phyloP scores from a whole-genome alignment of 345 rosid species.

The Brassica juncea region DNA sequence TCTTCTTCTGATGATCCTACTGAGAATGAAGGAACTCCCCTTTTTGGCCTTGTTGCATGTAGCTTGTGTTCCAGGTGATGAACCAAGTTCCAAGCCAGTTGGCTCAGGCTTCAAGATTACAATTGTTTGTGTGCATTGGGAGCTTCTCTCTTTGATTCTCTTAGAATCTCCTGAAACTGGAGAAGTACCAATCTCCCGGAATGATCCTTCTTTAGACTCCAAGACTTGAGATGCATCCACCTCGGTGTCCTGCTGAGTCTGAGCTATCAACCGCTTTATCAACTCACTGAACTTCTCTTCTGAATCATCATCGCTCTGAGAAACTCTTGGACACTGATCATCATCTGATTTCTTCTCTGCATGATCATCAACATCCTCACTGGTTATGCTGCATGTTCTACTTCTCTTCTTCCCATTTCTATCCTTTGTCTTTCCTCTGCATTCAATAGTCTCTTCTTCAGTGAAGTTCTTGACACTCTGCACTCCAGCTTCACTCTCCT shows the following conservation, averaged over 20 bases:
- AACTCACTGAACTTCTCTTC: conserved; percentile 73
- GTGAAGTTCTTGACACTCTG: conserved; percentile 77
- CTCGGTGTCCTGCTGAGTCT: conserved; percentile 66
- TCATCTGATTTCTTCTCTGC: conserved; percentile 43
- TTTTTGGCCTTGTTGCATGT: conserved; percentile 66
- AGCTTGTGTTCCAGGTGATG: conserved; percentile 41
- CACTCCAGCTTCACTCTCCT: conserved; percentile 41
- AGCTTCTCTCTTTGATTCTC: conserved; percentile 45
- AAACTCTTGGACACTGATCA: conserved; percentile 32
- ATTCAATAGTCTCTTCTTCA: conserved; percentile 56
- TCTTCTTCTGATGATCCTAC: conserved; percentile 34
- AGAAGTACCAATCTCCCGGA: neutral
- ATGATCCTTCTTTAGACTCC: conserved; percentile 61
- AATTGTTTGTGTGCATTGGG: conserved; percentile 62
- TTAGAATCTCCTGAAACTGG: neutral
- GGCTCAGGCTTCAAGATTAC: conserved; percentile 62
- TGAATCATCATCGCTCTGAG: conserved; percentile 43
- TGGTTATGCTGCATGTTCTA: conserved; percentile 52
- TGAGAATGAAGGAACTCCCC: conserved; percentile 48
- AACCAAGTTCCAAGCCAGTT: conserved; percentile 37
- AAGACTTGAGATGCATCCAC: conserved; percentile 63
- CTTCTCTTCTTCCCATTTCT: conserved; percentile 55
- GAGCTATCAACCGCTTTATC: conserved; percentile 62
- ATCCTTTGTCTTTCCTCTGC: conserved; percentile 40
- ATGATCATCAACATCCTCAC: conserved; percentile 44